Evolutionary conservation across 805 yeast genomes (phyloP).

Genomic region (Barnettozyma salicaria): DNA sequence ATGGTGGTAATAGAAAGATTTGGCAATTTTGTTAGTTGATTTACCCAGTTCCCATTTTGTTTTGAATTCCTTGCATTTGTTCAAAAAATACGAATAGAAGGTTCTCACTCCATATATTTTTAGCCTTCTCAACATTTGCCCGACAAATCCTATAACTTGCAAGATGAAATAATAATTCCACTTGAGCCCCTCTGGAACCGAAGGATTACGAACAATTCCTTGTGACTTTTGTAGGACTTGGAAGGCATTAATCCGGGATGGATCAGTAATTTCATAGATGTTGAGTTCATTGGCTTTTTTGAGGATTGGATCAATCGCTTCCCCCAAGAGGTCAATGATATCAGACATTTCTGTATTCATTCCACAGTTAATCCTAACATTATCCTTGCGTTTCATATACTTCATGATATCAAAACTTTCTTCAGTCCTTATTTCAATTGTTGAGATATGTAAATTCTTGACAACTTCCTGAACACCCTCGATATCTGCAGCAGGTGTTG

Average conservation of each 20-base stretch:
- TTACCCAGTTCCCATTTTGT: conserved; percentile 55
- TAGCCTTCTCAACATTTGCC: conserved; percentile 62
- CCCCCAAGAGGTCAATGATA: conserved; percentile 48
- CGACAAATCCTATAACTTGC: conserved; percentile 61
- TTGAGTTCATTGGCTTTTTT: conserved; percentile 57
- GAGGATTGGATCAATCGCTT: conserved; percentile 62
- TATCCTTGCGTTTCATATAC: conserved; percentile 65
- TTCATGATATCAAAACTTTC: conserved; percentile 70
- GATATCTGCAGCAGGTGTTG: conserved; percentile 88
- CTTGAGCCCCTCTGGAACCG: conserved; percentile 60
- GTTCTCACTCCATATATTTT: conserved; percentile 79
- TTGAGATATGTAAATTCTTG: conserved; percentile 63
- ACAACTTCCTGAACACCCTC: conserved; percentile 87
- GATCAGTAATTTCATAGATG: conserved; percentile 60
- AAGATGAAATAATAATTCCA: conserved; percentile 65
- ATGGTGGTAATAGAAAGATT: conserved; percentile 52
- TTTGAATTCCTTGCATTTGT: conserved; percentile 51
- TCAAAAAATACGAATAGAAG: conserved; percentile 60
- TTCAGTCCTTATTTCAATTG: conserved; percentile 82
- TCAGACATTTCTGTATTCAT: conserved; percentile 49
- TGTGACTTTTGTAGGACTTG: conserved; percentile 65
- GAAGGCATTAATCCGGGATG: conserved; percentile 63
- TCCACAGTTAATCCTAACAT: conserved; percentile 53
- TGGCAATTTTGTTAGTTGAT: conserved; percentile 56
- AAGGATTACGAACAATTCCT: conserved; percentile 45